Evolutionary conservation across 805 yeast species (phyloP), one percentile per base, ranked within the genome.

Genomic region (Hyphopichia homilentoma): DNA sequence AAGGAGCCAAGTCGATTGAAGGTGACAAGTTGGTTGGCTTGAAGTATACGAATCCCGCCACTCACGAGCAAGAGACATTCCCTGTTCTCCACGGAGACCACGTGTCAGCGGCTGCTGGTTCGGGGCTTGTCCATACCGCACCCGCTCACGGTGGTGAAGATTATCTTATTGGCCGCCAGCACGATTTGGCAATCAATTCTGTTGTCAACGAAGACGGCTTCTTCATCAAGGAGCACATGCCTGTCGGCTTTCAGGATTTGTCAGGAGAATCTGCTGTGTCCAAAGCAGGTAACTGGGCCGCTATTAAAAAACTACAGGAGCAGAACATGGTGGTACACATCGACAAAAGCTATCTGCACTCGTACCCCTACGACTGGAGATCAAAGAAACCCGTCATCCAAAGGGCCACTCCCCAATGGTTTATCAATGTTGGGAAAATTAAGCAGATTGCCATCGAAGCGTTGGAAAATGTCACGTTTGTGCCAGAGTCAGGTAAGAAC

Each of bases 71-170:
- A 50, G 50, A 43, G 13, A 21, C 22, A 9, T 74, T 69, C 40
- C 95, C 95, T 0, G 59, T 90, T 3, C 40, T 90, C 3, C 80
- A 77, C 36, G 97, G 93, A 4, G 76, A 72, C 33, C 95, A 89
- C 56, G 97, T 94, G 8, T 77, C 86, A 1, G 74, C 75, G 36
- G 44, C 72, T 1, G 78, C 93, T 0, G 99, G 99, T 56, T 86
- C 98, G 0, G 99, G 98, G 2, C 61, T 93, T 9, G 99, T 93
- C 1, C 99, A 93, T 52, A 84, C 87, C 14, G 97, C 98, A 0
- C 97, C 98, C 2, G 97, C 97, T 0, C 98, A 93, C 54, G 99
- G 99, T 48, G 75, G 79, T 47, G 98, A 93, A 44, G 99, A 93
- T 63, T 89, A 85, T 52, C 48, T 81, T 6, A 69, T 82, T 21